Evolutionary conservation across 2,329 filamentous ascomycete genomes (phyloP).

Genomic region (Fusarium caatingaense): DNA sequence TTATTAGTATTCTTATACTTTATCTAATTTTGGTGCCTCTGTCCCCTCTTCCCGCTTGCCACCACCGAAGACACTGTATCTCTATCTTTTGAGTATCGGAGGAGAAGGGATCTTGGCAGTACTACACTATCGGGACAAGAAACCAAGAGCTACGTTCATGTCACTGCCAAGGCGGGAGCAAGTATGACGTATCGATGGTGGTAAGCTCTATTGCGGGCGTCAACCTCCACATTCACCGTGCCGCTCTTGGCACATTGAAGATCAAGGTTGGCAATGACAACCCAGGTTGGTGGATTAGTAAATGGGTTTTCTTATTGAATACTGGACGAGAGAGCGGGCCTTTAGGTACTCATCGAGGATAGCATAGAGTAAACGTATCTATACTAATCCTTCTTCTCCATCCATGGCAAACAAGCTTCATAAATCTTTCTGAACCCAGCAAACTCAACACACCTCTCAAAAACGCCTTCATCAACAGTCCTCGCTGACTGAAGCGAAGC

Average conservation of each 20-base stretch:
- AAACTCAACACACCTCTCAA: neutral
- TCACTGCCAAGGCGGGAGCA: neutral
- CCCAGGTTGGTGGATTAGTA: too few relatives aligned
- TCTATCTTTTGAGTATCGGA: neutral
- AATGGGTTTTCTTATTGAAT: too few relatives aligned
- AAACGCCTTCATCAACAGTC: constrained; percentile 12
- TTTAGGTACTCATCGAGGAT: neutral
- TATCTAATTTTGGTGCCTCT: too few relatives aligned
- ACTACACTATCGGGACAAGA: neutral
- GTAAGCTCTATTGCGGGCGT: neutral
- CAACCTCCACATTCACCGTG: neutral
- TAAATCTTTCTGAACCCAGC: constrained; percentile 12
- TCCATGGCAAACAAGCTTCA: constrained; percentile 1
- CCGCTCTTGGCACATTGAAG: neutral
- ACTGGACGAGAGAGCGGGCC: neutral
- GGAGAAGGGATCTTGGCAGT: neutral
- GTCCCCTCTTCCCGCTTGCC: too few relatives aligned
- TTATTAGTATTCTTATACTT: too few relatives aligned
- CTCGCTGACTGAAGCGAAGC: constrained; percentile 15
- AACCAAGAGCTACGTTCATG: neutral
- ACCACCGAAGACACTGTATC: too few relatives aligned
- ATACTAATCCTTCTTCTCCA: constrained; percentile 9
- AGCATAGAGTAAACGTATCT: neutral
- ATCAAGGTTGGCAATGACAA: neutral
- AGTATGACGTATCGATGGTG: neutral